Percentiles rank a stretch among this genome's conserved stretches.
Conservation (phyloP, 345 rosid species). For the Odontarrhena argentea region DNA sequence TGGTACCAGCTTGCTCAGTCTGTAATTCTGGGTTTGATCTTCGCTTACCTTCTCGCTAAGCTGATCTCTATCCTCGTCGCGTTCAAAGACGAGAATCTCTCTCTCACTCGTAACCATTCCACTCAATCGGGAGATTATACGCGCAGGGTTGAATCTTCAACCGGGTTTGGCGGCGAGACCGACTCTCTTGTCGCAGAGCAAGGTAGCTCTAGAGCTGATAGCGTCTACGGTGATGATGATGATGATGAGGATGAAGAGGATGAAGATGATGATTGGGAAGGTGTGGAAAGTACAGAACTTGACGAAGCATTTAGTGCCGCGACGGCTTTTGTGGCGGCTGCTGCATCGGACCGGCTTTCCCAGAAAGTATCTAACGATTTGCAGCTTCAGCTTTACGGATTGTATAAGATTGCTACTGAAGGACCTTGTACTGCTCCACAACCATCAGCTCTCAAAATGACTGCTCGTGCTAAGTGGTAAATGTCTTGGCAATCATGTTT, state of each 20-base stretch:
- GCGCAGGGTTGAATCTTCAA: conserved; percentile 28
- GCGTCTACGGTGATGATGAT: conserved; percentile 28
- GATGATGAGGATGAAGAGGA: conserved; percentile 1
- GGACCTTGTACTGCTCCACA: conserved; percentile 84
- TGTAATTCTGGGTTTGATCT: conserved; percentile 65
- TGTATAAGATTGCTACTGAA: conserved; percentile 87
- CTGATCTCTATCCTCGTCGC: conserved; percentile 79
- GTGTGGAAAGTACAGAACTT: conserved; percentile 88
- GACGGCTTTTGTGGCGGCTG: conserved; percentile 69
- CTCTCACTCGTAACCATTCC: conserved; percentile 51
- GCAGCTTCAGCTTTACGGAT: conserved; percentile 78
- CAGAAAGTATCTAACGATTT: conserved; percentile 59
- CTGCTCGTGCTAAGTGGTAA: conserved; percentile 97
- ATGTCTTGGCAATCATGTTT: too few relatives aligned
- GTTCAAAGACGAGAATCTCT: conserved; percentile 75
- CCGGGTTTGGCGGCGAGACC: conserved; percentile 40
- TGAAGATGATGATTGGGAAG: conserved; percentile 88
- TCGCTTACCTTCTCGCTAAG: conserved; percentile 89
- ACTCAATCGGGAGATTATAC: conserved; percentile 24
- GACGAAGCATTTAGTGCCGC: conserved; percentile 91
- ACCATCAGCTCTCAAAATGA: conserved; percentile 88
- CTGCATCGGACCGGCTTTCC: conserved; percentile 62
- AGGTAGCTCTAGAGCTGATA: conserved; percentile 67
- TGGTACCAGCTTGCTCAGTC: conserved; percentile 81
- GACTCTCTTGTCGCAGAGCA: conserved; percentile 78